These are phyloP conservation scores for Ramalina peruviana DNA, from an alignment of 495 filamentous ascomycete species.

Conservation along the genomic window DNA sequence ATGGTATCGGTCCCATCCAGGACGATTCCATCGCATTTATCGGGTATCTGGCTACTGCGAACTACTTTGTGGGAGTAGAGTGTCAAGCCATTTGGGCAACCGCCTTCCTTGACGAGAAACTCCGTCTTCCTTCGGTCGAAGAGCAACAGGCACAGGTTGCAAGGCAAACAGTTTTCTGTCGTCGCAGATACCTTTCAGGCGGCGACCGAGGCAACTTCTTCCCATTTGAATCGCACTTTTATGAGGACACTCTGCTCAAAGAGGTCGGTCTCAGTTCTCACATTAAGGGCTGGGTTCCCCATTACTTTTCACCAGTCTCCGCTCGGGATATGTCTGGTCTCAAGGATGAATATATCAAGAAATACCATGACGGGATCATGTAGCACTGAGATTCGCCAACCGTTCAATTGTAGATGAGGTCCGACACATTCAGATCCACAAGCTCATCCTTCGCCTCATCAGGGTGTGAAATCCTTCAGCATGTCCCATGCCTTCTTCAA, in stretches of 20 bases:
- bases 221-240: slow-evolving; percentile 23
- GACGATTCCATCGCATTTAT: slow-evolving; percentile 25
- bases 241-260: slow-evolving; percentile 21
- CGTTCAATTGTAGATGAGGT: too few species aligned
- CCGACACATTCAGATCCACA: too few species aligned
- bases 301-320: not conserved
- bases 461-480: too few species aligned
- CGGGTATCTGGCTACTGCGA: slow-evolving; percentile 20
- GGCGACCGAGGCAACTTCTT: slow-evolving; percentile 25
- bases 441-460: too few species aligned
- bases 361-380: too few species aligned
- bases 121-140: slow-evolving; percentile 18
- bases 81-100: slow-evolving; percentile 32
- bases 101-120: slow-evolving; percentile 25
- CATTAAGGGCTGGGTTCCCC: not conserved
- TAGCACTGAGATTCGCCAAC: too few species aligned
- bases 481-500: too few species aligned
- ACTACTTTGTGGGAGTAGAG: slow-evolving; percentile 26
- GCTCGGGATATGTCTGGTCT: not conserved
- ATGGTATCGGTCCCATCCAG: slow-evolving; percentile 19
- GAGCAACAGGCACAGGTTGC: slow-evolving; percentile 23
- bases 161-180: slow-evolving; percentile 21
- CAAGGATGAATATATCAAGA: not conserved
- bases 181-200: slow-evolving; percentile 24
- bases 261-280: slow-evolving; percentile 22